phyloP scores from a whole-genome alignment of 495 filamentous ascomycete species.

The Xylaria palmicola region DNA sequence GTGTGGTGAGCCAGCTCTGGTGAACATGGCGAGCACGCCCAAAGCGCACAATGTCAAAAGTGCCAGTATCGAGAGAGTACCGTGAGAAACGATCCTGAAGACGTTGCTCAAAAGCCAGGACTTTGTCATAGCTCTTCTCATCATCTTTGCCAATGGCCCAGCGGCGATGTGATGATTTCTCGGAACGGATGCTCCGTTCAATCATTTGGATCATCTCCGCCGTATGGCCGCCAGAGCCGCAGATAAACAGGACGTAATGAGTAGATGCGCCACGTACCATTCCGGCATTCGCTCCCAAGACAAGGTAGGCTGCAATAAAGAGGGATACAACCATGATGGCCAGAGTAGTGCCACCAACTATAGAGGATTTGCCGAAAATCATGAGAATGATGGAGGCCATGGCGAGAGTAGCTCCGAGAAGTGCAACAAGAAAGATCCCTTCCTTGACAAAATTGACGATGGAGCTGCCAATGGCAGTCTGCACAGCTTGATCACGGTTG shows the following conservation, averaged over 20 bases:
- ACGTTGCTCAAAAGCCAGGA: constrained; percentile 33
- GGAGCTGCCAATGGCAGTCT: not conserved
- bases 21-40: constrained; percentile 74
- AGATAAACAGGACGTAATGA: constrained; percentile 74
- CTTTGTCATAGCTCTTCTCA: constrained; percentile 54
- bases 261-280: constrained; percentile 19
- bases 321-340: not conserved
- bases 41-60: constrained; percentile 60
- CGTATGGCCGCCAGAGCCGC: constrained; percentile 93
- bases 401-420: constrained; percentile 18
- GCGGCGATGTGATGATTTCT: constrained; percentile 63
- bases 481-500: not conserved
- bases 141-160: constrained; percentile 82
- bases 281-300: not conserved
- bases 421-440: constrained; percentile 12
- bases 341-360: not conserved
- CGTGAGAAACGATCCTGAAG: constrained; percentile 25
- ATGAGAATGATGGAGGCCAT: not conserved
- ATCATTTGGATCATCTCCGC: constrained; percentile 89
- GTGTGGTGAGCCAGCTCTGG: constrained; percentile 69
- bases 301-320: not conserved
- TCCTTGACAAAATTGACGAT: not conserved
- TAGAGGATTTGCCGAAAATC: not conserved
- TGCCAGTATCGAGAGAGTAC: constrained; percentile 27
- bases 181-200: constrained; percentile 42